These are phyloP conservation scores for Pythium guiyangense DNA, from an alignment of 352 stramenopile species.

Conservation along the genomic window DNA sequence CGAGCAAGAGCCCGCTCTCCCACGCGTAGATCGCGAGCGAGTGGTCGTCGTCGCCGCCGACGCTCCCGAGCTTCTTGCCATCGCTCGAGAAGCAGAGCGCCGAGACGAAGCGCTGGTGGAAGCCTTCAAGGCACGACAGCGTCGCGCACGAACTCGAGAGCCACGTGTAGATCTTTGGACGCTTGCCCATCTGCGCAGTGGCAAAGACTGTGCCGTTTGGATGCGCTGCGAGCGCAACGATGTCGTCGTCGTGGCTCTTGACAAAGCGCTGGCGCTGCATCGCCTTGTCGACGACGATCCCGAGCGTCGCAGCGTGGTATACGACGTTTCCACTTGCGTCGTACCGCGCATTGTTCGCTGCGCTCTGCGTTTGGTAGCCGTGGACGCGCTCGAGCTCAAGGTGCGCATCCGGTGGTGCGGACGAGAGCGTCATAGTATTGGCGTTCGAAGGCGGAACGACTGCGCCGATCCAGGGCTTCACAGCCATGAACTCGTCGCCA, in stretches of 20 bases:
- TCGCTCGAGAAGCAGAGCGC: conserved; percentile 68
- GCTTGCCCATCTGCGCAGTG: conserved; percentile 85
- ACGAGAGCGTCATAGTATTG: conserved; percentile 26
- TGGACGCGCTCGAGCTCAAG: conserved; percentile 69
- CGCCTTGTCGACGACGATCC: conserved; percentile 57
- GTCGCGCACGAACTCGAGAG: conserved; percentile 23
- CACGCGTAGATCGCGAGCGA: conserved; percentile 81
- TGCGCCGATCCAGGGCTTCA: conserved; percentile 84
- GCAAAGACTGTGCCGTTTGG: conserved; percentile 75
- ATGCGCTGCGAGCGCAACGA: conserved; percentile 77
- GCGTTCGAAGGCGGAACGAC: conserved; percentile 63
- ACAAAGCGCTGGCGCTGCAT: conserved; percentile 47
- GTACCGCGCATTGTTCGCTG: conserved; percentile 75
- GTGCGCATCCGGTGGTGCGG: conserved; percentile 26
- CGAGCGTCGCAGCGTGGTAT: conserved; percentile 76
- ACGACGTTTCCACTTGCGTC: conserved; percentile 50
- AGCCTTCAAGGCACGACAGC: conserved; percentile 58
- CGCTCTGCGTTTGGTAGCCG: conserved; percentile 72
- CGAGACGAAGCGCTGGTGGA: conserved; percentile 74
- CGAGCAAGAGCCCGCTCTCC: conserved; percentile 39
- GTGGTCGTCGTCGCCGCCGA: conserved; percentile 83
- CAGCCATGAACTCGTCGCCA: conserved; percentile 89
- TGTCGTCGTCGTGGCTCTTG: conserved; percentile 78
- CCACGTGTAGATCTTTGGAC: conserved; percentile 82
- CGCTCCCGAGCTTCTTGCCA: conserved; percentile 58